Evolutionary conservation across 2,329 filamentous ascomycete species (phyloP).

Genomic region (Ploettnerulaceae sp.): DNA sequence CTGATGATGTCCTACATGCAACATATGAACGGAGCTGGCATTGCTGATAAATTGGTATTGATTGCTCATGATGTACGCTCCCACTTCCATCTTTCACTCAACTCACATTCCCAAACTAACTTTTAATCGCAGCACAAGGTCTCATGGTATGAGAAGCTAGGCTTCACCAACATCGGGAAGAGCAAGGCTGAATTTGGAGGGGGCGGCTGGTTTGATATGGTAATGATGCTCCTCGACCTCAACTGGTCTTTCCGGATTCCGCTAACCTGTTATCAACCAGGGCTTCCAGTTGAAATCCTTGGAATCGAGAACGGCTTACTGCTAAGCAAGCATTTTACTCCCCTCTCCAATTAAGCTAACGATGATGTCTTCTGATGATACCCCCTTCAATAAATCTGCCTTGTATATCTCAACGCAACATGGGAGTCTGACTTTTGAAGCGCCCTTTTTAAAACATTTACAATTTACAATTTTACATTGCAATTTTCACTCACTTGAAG

Average conservation of each 20-base stretch:
- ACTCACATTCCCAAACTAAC: background rate
- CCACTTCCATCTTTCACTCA: background rate
- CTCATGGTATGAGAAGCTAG: conserved; percentile 69
- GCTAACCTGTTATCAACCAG: conserved; percentile 12
- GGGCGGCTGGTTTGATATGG: conserved; percentile 80
- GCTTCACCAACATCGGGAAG: conserved; percentile 64
- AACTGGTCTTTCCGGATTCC: background rate
- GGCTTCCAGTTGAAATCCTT: conserved; percentile 29
- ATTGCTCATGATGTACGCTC: conserved; percentile 65
- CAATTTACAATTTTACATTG: background rate
- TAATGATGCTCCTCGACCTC: conserved; percentile 37
- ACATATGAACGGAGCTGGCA: conserved; percentile 63
- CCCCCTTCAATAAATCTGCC: conserved; percentile 16
- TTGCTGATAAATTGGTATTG: conserved; percentile 68
- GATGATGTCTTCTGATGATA: conserved; percentile 21
- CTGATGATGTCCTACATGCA: conserved; percentile 74
- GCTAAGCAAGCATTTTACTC: conserved; percentile 8
- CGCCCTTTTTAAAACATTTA: too few species aligned
- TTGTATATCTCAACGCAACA: too few species aligned
- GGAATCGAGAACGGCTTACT: conserved; percentile 30
- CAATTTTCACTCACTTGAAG: background rate
- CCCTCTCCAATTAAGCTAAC: too few species aligned
- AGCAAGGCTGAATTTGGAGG: conserved; percentile 71
- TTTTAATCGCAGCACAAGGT: conserved; percentile 51
- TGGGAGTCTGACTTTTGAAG: background rate